These are phyloP conservation scores for Candida golubevii DNA, from an alignment of 805 yeast species.

Conservation along the genomic window DNA sequence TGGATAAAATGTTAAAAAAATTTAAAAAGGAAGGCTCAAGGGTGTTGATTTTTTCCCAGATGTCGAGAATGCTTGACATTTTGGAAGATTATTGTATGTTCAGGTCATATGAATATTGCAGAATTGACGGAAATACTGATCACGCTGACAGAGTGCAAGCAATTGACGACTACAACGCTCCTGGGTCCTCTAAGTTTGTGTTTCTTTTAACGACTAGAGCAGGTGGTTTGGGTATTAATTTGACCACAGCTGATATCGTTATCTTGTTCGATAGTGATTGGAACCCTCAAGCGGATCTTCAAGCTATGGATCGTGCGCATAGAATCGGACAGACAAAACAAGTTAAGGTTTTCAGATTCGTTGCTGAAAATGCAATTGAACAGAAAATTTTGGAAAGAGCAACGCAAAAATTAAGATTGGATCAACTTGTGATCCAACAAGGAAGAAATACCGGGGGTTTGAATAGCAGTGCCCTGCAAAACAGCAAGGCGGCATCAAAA, in stretches of 20 bases:
- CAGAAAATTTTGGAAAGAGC: conserved; percentile 81
- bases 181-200: conserved; percentile 66
- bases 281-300: conserved; percentile 88
- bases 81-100: conserved; percentile 75
- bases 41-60: conserved; percentile 75
- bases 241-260: conserved; percentile 77
- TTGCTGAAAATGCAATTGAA: conserved; percentile 80
- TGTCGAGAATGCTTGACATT: conserved; percentile 78
- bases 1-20: conserved; percentile 62
- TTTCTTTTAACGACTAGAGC: conserved; percentile 80
- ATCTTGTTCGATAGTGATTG: conserved; percentile 77
- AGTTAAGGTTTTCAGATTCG: conserved; percentile 71
- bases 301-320: conserved; percentile 88
- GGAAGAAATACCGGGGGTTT: conserved; percentile 43
- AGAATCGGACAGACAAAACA: conserved; percentile 85
- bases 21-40: conserved; percentile 67
- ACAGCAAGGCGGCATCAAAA: conserved; percentile 46
- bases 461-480: conserved; percentile 28
- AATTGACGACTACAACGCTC: conserved; percentile 76
- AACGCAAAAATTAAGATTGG: conserved; percentile 71
- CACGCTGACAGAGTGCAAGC: conserved; percentile 72
- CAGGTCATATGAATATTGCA: conserved; percentile 64
- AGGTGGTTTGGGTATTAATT: conserved; percentile 84
- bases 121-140: conserved; percentile 82
- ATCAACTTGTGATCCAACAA: conserved; percentile 80